phyloP scores from a whole-genome alignment of 257 asterid species.

The Galeopsis tetrahit region DNA sequence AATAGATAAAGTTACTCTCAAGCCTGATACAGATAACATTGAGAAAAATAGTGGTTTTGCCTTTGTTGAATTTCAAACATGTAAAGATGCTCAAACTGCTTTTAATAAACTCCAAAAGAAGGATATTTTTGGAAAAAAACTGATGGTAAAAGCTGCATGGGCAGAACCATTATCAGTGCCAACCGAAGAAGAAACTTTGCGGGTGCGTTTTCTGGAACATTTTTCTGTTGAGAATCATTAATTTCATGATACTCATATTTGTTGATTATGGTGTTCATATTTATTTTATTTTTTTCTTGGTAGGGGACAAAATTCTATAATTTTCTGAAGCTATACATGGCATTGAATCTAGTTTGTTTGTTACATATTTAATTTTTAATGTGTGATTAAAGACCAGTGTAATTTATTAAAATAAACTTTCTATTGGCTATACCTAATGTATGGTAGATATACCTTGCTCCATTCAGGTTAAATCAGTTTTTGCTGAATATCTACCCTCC shows the following conservation, averaged over 20 bases:
- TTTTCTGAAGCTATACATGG: constrained; percentile 7
- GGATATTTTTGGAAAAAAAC: constrained; percentile 46
- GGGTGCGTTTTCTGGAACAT: constrained; percentile 50
- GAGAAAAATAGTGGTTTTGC: constrained; percentile 76
- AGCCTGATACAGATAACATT: constrained; percentile 53
- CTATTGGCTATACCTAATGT: constrained; percentile 27
- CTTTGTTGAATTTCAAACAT: constrained; percentile 70
- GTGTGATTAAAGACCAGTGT: neutral
- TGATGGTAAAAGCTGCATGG: constrained; percentile 65
- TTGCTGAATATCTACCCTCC: constrained; percentile 68
- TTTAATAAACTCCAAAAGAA: constrained; percentile 61
- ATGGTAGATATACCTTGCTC: constrained; percentile 32
- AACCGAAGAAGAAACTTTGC: constrained; percentile 62
- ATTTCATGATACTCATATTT: neutral
- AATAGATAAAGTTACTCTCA: constrained; percentile 61
- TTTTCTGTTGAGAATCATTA: constrained; percentile 29
- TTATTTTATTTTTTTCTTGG: neutral
- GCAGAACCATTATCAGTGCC: constrained; percentile 73
- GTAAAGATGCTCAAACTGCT: constrained; percentile 73
- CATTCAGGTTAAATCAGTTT: constrained; percentile 62
- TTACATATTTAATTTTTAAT: constrained; percentile 10
- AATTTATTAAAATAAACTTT: constrained; percentile 20
- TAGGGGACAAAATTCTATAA: neutral
- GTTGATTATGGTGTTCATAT: constrained; percentile 9
- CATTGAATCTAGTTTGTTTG: neutral